Evolutionary conservation across 2,329 filamentous ascomycete genomes (phyloP).

Genomic region (Aspergillus calidoustus): DNA sequence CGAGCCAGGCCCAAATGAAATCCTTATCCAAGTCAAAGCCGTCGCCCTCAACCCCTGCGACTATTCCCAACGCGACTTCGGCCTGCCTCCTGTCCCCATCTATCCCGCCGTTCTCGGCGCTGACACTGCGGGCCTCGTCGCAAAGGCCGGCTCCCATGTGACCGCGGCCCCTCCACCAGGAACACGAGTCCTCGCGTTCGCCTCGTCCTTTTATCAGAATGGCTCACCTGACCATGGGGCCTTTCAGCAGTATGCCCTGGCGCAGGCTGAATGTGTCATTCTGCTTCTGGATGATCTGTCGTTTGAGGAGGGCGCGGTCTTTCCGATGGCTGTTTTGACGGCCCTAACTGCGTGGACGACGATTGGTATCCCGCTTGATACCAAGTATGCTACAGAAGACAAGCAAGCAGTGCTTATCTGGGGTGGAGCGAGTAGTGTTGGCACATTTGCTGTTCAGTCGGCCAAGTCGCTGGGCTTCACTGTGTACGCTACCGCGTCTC

Average conservation of each 20-base stretch:
- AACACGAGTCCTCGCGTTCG: conserved; percentile 36
- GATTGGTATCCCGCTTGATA: conserved; percentile 31
- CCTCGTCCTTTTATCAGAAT: conserved; percentile 32
- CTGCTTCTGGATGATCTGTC: conserved; percentile 33
- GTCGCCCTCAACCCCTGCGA: conserved; percentile 51
- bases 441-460: conserved; percentile 33
- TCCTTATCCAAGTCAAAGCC: conserved; percentile 48
- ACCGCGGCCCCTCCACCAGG: conserved; percentile 30
- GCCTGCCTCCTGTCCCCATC: conserved; percentile 24
- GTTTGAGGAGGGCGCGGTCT: conserved; percentile 32
- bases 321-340: conserved; percentile 33
- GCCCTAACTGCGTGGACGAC: conserved; percentile 26
- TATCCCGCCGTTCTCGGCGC: conserved; percentile 36
- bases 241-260: conserved; percentile 35
- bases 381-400: conserved; percentile 25
- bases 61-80: conserved; percentile 29
- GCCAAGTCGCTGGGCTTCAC: conserved; percentile 46
- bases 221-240: conserved; percentile 35
- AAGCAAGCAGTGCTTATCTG: conserved; percentile 22
- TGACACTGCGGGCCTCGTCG: conserved; percentile 36
- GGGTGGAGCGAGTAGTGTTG: conserved; percentile 24
- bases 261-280: conserved; percentile 34
- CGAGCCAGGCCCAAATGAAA: conserved; percentile 39
- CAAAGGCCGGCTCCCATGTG: conserved; percentile 34
- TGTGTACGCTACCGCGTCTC: conserved; percentile 47